These are phyloP conservation scores for Nemania sp. DNA, from an alignment of 2,329 filamentous ascomycete species.

Conservation along the genomic window DNA sequence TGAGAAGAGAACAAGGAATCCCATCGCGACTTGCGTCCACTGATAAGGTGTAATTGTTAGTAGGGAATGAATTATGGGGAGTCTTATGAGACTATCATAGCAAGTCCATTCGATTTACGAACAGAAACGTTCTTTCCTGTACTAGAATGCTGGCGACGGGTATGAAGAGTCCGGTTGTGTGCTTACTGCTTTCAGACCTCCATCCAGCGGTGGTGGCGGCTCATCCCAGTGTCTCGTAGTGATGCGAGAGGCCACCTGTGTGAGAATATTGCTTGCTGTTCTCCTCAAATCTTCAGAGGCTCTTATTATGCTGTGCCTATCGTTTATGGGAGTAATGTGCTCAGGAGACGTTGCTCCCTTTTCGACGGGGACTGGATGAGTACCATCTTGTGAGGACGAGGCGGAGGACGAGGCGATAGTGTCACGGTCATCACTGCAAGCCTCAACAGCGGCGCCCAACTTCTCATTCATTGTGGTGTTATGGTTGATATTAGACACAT, in stretches of 20 bases:
- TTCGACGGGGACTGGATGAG: conserved; percentile 9
- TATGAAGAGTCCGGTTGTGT: neutral
- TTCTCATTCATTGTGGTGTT: conserved; percentile 31
- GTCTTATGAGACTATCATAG: neutral
- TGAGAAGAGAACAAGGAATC: conserved; percentile 48
- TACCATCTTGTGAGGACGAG: conserved; percentile 20
- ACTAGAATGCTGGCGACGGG: neutral
- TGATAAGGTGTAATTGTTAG: conserved; percentile 11
- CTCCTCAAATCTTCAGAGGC: conserved; percentile 33
- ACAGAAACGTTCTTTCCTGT: neutral
- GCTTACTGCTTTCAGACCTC: conserved; percentile 37
- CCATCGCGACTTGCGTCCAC: conserved; percentile 45
- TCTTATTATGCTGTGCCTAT: conserved; percentile 12
- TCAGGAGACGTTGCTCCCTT: conserved; percentile 4
- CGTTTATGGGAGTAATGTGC: conserved; percentile 5
- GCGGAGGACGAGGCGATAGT: conserved; percentile 21
- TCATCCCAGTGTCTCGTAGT: conserved; percentile 39
- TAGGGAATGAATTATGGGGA: neutral
- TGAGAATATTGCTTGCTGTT: conserved; percentile 38
- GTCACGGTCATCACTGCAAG: conserved; percentile 30
- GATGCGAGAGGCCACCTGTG: conserved; percentile 37
- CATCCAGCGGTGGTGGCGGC: conserved; percentile 40
- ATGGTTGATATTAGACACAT: conserved; percentile 26
- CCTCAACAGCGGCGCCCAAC: conserved; percentile 13
- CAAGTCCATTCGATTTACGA: neutral